Evolutionary conservation across 345 rosid species (phyloP).

Genomic region (Isatis tinctoria): DNA sequence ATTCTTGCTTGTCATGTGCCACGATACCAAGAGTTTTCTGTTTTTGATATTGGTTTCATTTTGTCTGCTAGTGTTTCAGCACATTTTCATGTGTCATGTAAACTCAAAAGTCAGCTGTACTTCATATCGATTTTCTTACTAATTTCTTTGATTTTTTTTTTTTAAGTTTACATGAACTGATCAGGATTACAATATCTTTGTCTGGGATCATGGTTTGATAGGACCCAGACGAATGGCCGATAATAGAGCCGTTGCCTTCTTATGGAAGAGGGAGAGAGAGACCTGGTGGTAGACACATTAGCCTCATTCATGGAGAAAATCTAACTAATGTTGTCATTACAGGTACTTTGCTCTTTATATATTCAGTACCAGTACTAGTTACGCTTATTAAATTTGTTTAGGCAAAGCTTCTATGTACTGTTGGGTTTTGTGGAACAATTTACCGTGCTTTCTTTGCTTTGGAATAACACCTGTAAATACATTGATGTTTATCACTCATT

Average conservation of each 20-base stretch:
- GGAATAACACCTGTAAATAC: not conserved
- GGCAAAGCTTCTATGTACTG: not conserved
- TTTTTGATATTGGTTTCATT: not conserved
- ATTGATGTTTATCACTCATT: constrained; percentile 1
- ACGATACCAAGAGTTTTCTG: not conserved
- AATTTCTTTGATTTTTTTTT: not conserved
- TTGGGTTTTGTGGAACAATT: not conserved
- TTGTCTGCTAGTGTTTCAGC: constrained; percentile 24
- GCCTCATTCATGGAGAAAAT: constrained; percentile 95
- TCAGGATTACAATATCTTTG: not conserved
- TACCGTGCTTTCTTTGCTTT: not conserved
- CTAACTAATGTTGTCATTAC: constrained; percentile 84
- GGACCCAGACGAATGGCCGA: constrained; percentile 88
- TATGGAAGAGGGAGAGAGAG: constrained; percentile 99
- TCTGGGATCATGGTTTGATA: constrained; percentile 31
- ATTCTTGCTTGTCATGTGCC: constrained; percentile 19
- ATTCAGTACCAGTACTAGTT: not conserved
- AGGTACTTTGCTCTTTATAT: constrained; percentile 43
- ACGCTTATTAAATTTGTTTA: not conserved
- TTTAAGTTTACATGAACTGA: not conserved
- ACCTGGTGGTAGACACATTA: constrained; percentile 89
- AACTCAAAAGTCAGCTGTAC: not conserved
- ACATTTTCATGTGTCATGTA: constrained; percentile 12
- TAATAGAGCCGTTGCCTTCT: constrained; percentile 87
- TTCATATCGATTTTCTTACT: not conserved